Percentiles rank a stretch among this genome's conserved stretches.
Evolutionary conservation across 805 yeast genomes (phyloP).

Genomic region (Ascoidea tarda): DNA sequence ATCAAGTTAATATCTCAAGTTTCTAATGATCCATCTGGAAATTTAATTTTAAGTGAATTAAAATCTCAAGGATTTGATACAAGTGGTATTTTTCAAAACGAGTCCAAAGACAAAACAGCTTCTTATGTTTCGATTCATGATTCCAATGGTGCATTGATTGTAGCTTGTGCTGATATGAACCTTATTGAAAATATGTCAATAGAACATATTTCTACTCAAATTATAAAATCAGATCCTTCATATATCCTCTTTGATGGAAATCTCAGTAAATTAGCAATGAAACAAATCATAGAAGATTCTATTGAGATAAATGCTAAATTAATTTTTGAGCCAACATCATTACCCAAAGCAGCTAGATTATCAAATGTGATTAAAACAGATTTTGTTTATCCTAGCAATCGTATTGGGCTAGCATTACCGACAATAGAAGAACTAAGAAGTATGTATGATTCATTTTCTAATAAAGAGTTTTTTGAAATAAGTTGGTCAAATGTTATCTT

Average conservation of each 20-base stretch:
- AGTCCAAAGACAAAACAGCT: constrained; percentile 30
- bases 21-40: constrained; percentile 46
- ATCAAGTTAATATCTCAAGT: constrained; percentile 41
- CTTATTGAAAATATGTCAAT: constrained; percentile 37
- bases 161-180: constrained; percentile 83
- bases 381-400: constrained; percentile 11
- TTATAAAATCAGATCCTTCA: constrained; percentile 29
- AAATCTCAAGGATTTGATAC: constrained; percentile 16
- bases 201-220: constrained; percentile 25
- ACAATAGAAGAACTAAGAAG: constrained; percentile 47
- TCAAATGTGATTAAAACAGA: constrained; percentile 14
- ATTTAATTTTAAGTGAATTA: constrained; percentile 20
- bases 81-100: constrained; percentile 9
- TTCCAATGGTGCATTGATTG: constrained; percentile 41
- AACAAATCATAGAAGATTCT: constrained; percentile 18
- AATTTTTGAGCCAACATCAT: constrained; percentile 70
- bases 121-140: constrained; percentile 64
- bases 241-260: constrained; percentile 57
- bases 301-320: constrained; percentile 17
- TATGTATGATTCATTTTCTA: constrained; percentile 35
- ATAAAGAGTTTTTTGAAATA: constrained; percentile 29
- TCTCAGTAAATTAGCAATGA: constrained; percentile 29
- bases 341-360: constrained; percentile 40
- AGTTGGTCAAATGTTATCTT: constrained; percentile 76
- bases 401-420: constrained; percentile 33